Percentiles rank a stretch among this genome's conserved stretches.
Evolutionary conservation across 2,329 filamentous ascomycete genomes (phyloP).

Genomic region (Ophiostoma tasmaniense): DNA sequence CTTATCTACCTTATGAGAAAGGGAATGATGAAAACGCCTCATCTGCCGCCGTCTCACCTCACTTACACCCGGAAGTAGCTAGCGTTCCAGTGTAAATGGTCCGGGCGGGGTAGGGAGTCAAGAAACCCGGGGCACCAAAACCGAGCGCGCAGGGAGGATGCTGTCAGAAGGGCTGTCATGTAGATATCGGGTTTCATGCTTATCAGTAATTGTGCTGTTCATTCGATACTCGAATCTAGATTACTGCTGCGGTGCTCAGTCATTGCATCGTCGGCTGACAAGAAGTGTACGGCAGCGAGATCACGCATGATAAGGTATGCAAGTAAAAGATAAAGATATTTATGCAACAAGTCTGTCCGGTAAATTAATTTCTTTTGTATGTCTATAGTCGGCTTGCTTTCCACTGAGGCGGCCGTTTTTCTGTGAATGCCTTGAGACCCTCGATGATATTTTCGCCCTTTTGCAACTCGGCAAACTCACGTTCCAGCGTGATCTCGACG

Average conservation of each 20-base stretch:
- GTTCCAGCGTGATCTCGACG: constrained; percentile 20
- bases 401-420: constrained; percentile 25
- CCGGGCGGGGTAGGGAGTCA: background rate
- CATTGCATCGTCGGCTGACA: background rate
- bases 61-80: background rate
- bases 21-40: background rate
- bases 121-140: background rate
- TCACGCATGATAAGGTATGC: too few relatives aligned
- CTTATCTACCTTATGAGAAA: background rate
- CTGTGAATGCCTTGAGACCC: constrained; percentile 25
- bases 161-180: background rate
- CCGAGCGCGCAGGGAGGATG: background rate
- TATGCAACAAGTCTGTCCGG: too few relatives aligned
- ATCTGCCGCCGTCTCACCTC: background rate
- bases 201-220: background rate
- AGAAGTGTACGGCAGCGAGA: too few relatives aligned
- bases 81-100: background rate
- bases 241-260: background rate
- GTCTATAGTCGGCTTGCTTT: constrained; percentile 23
- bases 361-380: background rate
- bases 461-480: constrained; percentile 22
- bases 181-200: background rate
- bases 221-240: too few relatives aligned
- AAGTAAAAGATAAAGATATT: too few relatives aligned
- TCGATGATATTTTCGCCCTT: constrained; percentile 25